Conservation (phyloP, 257 asterid species). For the Plectranthus barbatus region DNA sequence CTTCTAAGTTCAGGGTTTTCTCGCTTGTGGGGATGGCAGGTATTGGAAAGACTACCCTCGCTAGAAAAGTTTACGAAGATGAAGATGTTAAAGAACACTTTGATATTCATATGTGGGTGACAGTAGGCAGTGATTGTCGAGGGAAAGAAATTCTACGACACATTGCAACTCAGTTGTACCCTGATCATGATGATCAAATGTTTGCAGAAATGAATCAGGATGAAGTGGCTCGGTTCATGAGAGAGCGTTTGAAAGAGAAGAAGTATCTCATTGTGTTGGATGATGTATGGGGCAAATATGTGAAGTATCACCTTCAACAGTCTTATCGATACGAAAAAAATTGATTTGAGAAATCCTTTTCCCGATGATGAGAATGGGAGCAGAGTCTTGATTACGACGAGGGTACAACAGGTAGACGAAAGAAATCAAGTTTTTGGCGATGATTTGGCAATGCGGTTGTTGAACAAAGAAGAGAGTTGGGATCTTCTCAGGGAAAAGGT, state of each 20-base stretch:
- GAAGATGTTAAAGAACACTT: background rate
- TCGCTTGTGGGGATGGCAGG: constrained; percentile 7
- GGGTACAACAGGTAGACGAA: background rate
- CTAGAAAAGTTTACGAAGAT: background rate
- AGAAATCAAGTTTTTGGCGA: background rate
- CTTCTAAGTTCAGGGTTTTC: background rate
- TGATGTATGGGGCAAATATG: constrained; percentile 23
- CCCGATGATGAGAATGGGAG: constrained; percentile 11
- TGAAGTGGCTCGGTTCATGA: background rate
- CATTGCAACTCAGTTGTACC: background rate
- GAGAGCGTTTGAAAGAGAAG: background rate
- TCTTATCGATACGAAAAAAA: background rate
- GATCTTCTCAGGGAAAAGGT: background rate
- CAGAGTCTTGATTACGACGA: constrained; percentile 1
- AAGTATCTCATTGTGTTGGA: constrained; percentile 31
- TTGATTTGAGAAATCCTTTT: background rate
- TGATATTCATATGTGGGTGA: background rate
- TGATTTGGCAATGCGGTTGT: background rate
- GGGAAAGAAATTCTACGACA: background rate
- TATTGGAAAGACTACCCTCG: constrained; percentile 6
- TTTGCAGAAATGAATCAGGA: background rate
- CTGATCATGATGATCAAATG: background rate
- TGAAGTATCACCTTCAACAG: background rate
- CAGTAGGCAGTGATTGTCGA: background rate
- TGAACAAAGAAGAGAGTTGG: constrained; percentile 6